These are phyloP conservation scores for Hebeloma cylindrosporum DNA, from an alignment of 768 basidiomycete species.

Conservation along the genomic window DNA sequence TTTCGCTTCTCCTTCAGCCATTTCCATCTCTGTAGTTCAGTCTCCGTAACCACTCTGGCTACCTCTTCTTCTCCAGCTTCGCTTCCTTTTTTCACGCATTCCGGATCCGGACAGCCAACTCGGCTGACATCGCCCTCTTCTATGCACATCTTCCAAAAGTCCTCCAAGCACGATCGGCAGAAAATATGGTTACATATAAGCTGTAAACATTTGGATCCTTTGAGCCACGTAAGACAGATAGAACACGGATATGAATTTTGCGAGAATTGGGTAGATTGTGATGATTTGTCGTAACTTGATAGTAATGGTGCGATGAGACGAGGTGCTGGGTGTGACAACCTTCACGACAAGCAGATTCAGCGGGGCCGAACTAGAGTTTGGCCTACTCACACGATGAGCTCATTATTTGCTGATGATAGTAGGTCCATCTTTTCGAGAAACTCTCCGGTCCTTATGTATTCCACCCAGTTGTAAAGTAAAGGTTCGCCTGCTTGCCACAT, in stretches of 20 bases:
- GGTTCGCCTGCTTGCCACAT: conserved; percentile 65
- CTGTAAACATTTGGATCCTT: conserved; percentile 73
- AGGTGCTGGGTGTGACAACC: conserved; percentile 60
- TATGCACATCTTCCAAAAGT: conserved; percentile 84
- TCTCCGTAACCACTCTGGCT: conserved; percentile 63
- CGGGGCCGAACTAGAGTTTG: conserved; percentile 1
- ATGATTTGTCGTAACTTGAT: conserved; percentile 45
- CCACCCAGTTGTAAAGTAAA: conserved; percentile 69
- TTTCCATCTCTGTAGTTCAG: conserved; percentile 69
- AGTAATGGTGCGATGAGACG: conserved; percentile 50
- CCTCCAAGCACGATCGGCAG: conserved; percentile 75
- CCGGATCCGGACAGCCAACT: conserved; percentile 80
- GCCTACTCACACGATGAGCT: conserved; percentile 39
- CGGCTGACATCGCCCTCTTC: conserved; percentile 71
- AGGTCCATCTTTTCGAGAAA: conserved; percentile 54
- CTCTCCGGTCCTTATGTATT: conserved; percentile 66
- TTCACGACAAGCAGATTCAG: conserved; percentile 24
- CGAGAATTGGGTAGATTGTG: conserved; percentile 55
- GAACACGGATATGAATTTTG: conserved; percentile 67
- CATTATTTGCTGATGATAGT: conserved; percentile 24
- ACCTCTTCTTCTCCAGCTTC: conserved; percentile 74
- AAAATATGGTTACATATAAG: conserved; percentile 78
- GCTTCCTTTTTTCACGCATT: conserved; percentile 66
- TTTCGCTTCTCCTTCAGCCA: conserved; percentile 73
- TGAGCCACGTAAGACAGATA: conserved; percentile 72